Evolutionary conservation across 2,329 filamentous ascomycete species (phyloP).

Genomic region (Podosphaera fusca): DNA sequence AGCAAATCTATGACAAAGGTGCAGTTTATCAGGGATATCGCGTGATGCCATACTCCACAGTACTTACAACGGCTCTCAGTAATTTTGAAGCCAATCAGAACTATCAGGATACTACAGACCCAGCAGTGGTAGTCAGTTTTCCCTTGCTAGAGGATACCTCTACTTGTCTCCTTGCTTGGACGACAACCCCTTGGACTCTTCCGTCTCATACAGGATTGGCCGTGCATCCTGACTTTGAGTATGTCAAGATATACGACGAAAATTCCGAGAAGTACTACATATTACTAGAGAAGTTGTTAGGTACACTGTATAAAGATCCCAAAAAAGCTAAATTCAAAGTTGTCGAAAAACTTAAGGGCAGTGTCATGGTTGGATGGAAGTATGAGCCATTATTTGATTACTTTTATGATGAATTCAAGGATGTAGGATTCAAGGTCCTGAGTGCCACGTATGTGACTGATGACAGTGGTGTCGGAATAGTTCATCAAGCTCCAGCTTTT

Average conservation of each 20-base stretch:
- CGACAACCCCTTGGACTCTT: constrained; percentile 71
- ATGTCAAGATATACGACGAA: constrained; percentile 68
- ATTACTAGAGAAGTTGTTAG: constrained; percentile 57
- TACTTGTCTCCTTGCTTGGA: constrained; percentile 64
- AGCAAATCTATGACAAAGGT: constrained; percentile 73
- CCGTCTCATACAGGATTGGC: constrained; percentile 61
- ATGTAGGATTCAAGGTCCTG: constrained; percentile 58
- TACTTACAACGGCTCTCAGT: constrained; percentile 67
- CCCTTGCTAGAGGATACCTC: constrained; percentile 57
- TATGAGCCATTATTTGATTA: constrained; percentile 81
- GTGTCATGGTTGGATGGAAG: constrained; percentile 58
- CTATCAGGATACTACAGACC: constrained; percentile 81
- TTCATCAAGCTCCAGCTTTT: constrained; percentile 82
- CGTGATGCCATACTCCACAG: constrained; percentile 90
- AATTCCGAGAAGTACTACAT: constrained; percentile 65
- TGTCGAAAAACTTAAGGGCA: constrained; percentile 56
- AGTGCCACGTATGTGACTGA: constrained; percentile 72
- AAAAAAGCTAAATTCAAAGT: constrained; percentile 90
- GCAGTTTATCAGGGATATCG: constrained; percentile 74
- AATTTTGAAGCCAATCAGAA: constrained; percentile 92
- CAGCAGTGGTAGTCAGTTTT: constrained; percentile 72
- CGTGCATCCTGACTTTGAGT: constrained; percentile 64
- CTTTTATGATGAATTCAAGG: constrained; percentile 73
- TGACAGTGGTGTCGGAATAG: constrained; percentile 78
- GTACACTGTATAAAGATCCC: constrained; percentile 74